Evolutionary conservation across 352 stramenopile species (phyloP), one percentile per base, ranked within the genome.

Genomic region (Pythium dissotocum): DNA sequence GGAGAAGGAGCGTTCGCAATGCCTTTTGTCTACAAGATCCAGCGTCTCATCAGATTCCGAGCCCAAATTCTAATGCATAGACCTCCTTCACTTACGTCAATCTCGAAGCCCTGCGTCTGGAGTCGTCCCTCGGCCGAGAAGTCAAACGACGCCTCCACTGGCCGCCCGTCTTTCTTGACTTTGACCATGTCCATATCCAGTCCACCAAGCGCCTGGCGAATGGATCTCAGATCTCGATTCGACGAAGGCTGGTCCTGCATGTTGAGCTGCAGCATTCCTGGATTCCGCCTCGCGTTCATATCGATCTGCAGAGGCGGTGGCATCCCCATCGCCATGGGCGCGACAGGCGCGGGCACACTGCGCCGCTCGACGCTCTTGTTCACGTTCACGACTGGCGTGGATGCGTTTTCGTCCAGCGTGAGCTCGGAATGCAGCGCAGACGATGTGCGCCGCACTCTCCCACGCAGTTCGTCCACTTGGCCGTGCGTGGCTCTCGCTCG

Each of bases 91-190:
- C 30, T 35, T 72, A 93, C 87, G 62, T 91, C 85, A 71, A 94
- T 94, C 71, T 94, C 87, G 54, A 94, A 94, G 49, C 87, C 87
- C 69, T 94, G 87, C 2, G 87, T 93, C 59, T 94, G 84, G 24
- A 94, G 65, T 44, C 83, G 62, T 2, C 87, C 87, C 33, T 87
- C 85, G 0, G 84, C 85, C 6, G 87, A 90, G 48, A 94, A 94
- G 63, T 94, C 87, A 72, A 93, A 94, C 0, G 84, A 93, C 7
- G 84, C 83, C 26, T 80, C 80, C 12, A 93, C 72, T 0, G 74
- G 72, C 35, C 79, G 80, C 40, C 85, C 79, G 35, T 91, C 83
- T 51, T 77, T 80, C 63, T 87, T 88, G 0, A 90, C 72, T 53
- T 88, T 75, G 16, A 73, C 51, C 61, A 91, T 89, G 66, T 93